Percentiles rank a stretch among this genome's conserved stretches.
Evolutionary conservation across 768 basidiomycete genomes (phyloP).

Genomic region (Panaeolus papilionaceus): DNA sequence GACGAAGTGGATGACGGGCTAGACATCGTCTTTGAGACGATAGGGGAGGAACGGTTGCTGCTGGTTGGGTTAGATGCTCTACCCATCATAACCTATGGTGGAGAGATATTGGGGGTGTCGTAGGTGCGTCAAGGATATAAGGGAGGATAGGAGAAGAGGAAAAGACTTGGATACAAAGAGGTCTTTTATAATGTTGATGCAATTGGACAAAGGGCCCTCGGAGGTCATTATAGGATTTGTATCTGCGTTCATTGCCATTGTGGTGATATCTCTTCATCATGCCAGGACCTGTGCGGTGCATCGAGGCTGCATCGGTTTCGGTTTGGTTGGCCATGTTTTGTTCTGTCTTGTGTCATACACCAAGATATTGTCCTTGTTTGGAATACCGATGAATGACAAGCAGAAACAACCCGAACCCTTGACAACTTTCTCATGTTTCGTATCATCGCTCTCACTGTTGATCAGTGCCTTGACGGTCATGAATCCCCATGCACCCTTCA

Average conservation of each 20-base stretch:
- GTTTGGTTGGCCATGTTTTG: not conserved
- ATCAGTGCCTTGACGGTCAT: no score
- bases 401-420: not conserved
- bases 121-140: not conserved
- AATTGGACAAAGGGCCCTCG: not conserved
- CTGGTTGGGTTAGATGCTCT: not conserved
- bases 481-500: no score
- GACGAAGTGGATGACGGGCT: not conserved
- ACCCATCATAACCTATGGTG: not conserved
- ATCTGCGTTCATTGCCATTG: not conserved
- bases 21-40: not conserved
- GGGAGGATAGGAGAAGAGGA: slow-evolving; percentile 1
- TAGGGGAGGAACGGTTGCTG: not conserved
- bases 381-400: not conserved
- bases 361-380: not conserved
- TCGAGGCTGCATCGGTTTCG: not conserved
- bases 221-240: not conserved
- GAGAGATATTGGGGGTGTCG: no score
- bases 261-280: not conserved
- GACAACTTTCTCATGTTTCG: no score
- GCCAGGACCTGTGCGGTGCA: slow-evolving; percentile 2
- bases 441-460: no score
- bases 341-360: not conserved
- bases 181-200: not conserved
- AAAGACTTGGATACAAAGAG: not conserved